phyloP scores from a whole-genome alignment of 2,329 filamentous ascomycete genomes.

The Westerdykella ornata region DNA sequence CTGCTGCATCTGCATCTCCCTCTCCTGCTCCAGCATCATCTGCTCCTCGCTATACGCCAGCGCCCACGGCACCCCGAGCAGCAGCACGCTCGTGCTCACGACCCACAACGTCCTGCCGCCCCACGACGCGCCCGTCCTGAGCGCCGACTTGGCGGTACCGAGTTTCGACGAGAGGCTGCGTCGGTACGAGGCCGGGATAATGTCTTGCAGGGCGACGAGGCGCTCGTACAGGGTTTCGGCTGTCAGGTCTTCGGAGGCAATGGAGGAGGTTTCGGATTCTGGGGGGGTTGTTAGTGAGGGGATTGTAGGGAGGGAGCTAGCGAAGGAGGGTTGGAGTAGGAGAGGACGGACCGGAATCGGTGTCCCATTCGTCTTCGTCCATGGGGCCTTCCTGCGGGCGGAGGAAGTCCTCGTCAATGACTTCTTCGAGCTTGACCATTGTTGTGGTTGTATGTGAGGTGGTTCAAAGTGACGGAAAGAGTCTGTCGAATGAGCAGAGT shows the following conservation, averaged over 20 bases:
- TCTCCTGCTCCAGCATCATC: slow-evolving; percentile 94
- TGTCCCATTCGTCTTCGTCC: slow-evolving; percentile 77
- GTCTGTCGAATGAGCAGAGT: background rate
- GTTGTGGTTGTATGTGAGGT: slow-evolving; percentile 31
- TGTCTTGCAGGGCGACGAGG: slow-evolving; percentile 41
- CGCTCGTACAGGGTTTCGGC: slow-evolving; percentile 40
- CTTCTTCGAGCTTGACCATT: slow-evolving; percentile 96
- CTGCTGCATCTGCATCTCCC: slow-evolving; percentile 94
- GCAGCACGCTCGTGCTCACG: slow-evolving; percentile 77
- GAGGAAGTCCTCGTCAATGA: slow-evolving; percentile 92
- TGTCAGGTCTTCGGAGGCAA: slow-evolving; percentile 40
- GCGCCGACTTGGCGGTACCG: slow-evolving; percentile 49
- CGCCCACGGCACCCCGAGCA: slow-evolving; percentile 89
- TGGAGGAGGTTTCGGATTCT: slow-evolving; percentile 70
- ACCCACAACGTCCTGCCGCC: slow-evolving; percentile 87
- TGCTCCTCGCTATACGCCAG: slow-evolving; percentile 93
- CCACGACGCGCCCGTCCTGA: slow-evolving; percentile 59
- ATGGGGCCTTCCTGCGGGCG: slow-evolving; percentile 58
- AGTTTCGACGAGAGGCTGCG: slow-evolving; percentile 37
- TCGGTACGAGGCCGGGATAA: slow-evolving; percentile 42
- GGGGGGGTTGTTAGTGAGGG: slow-evolving; percentile 44
- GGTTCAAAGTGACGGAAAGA: background rate
- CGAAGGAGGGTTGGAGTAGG: slow-evolving; percentile 28
- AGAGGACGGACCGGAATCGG: slow-evolving; percentile 69
- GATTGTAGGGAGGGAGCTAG: slow-evolving; percentile 1